These are phyloP conservation scores for Penicillium sp. DNA, from an alignment of 2,329 filamentous ascomycete genomes.

Conservation along the genomic window DNA sequence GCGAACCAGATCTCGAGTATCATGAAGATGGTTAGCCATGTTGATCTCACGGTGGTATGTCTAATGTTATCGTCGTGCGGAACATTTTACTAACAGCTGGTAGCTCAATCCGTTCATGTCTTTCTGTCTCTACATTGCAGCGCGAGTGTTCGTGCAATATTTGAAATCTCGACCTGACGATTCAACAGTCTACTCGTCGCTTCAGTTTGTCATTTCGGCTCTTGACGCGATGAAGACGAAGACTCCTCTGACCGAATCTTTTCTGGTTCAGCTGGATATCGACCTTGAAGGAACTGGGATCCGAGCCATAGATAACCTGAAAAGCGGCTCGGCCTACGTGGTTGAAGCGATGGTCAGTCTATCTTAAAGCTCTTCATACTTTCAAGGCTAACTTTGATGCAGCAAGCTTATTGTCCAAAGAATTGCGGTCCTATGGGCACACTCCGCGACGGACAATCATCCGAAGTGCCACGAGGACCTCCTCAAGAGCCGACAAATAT, in stretches of 20 bases:
- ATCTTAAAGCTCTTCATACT: neutral
- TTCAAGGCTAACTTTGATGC: slow-evolving; percentile 3
- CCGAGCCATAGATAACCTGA: slow-evolving; percentile 19
- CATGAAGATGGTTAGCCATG: slow-evolving; percentile 90
- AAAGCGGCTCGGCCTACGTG: slow-evolving; percentile 6
- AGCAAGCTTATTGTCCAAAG: slow-evolving; percentile 14
- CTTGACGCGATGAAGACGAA: slow-evolving; percentile 85
- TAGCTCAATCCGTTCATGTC: slow-evolving; percentile 95
- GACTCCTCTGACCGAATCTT: slow-evolving; percentile 90
- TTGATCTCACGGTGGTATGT: slow-evolving; percentile 76
- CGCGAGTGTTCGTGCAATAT: slow-evolving; percentile 91
- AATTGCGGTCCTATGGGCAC: slow-evolving; percentile 12
- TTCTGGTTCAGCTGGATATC: slow-evolving; percentile 86
- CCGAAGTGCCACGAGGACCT: neutral
- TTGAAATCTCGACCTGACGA: slow-evolving; percentile 91
- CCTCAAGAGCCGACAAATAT: slow-evolving; percentile 4
- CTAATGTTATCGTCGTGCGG: neutral
- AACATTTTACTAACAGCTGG: slow-evolving; percentile 12
- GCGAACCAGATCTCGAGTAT: slow-evolving; percentile 91
- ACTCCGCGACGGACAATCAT: slow-evolving; percentile 7
- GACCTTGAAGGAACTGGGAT: slow-evolving; percentile 65
- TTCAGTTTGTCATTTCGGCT: slow-evolving; percentile 85
- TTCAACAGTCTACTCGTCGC: slow-evolving; percentile 66
- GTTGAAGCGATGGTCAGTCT: slow-evolving; percentile 14
- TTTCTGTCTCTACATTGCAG: slow-evolving; percentile 93